Base-by-base conservation (phyloP, 2,329 filamentous ascomycete genomes). In the Aureobasidium melanogenum region DNA sequence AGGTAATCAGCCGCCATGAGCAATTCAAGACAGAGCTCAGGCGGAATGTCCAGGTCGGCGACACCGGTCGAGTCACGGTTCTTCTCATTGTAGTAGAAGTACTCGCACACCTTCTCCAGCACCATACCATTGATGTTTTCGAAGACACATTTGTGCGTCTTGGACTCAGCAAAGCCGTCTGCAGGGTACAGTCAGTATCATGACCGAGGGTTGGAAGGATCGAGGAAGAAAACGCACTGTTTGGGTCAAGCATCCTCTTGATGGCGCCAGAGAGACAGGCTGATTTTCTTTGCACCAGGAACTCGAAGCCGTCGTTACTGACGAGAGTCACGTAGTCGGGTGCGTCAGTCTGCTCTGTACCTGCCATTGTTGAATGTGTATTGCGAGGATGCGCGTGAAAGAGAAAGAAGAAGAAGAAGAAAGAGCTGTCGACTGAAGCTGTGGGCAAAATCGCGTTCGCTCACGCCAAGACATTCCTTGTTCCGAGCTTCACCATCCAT, bases 1-100 rank as follows among this genome's bases (percentile, higher is more conserved):
- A 92, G 76, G 71, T 84, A 93, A 75, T 92, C 88, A 28, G 88
- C 88, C 15, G 88, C 89, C 76, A 88, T 86, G 65, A 93, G 75
- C 63, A 93, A 73, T 76, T 92, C 88, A 46, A 93, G 79, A 67
- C 88, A 91, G 54, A 92, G 77, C 75, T 92, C 88, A 32, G 88
- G 84, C 14, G 88, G 88, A 62, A 92, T 87, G 17, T 91, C 88
- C 85, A 91, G 88, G 69, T 93, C 89, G 5, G 87, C 85, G 22
- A 91, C 88, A 67, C 91, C 85, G 67, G 87, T 85, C 66, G 79
- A 79, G 66, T 90, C 82, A 56, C 82, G 81, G 74, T 89, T 82
- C 69, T 86, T 87, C 74, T 91, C 86, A 78, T 88, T 88, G 77
- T 91, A 92, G 71, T 91, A 88, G 64, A 91, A 86, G 75, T 92